Base-by-base conservation (phyloP, 306 rosid genomes). In the Trichosanthes cucumerina region DNA sequence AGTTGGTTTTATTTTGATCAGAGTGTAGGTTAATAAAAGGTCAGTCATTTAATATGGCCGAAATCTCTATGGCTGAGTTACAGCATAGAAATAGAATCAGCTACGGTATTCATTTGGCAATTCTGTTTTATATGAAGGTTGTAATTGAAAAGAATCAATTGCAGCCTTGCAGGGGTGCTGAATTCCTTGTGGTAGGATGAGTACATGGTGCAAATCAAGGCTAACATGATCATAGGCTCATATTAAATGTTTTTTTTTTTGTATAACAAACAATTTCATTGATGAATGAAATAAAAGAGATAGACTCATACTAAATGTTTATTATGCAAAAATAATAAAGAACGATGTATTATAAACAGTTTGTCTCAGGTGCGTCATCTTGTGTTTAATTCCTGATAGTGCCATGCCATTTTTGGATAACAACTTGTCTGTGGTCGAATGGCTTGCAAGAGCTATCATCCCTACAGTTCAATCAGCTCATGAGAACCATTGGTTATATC, bases 401-500 rank as follows among this genome's bases (percentile, higher is more conserved):
- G 38, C 38, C 9, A 72, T 47, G 38, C 38, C 9, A 72, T 26
- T 72, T 53, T 18, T 72, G 43, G 59, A 14, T 72, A 72, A 44
- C 59, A 14, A 47, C 43, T 31, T 46, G 43, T 12, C 76, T 69
- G 6, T 43, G 6, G 21, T 23, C 44, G 56, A 44, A 70, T 70
- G 33, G 21, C 72, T 33, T 34, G 72, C 26, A 63, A 21, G 34
- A 69, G 43, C 46, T 21, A 69, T 41, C 53, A 39, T 43, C 75
- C 75, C 54, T 21, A 21, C 8, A 21, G 75, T n/a, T 24, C 53
- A 41, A 70, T 23, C 56, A 44, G 31, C 31, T 87, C 63, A 79
- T 75, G 47, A 24, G 28, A 50, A 81, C 15, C 23, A 36, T 72
- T 82, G 28, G 47, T 79, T 88, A 85, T 82, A 86, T 82, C 91